Percentiles rank a stretch among this genome's conserved stretches.
Evolutionary conservation across 257 asterid species (phyloP).

Genomic region (Ballota nigra): DNA sequence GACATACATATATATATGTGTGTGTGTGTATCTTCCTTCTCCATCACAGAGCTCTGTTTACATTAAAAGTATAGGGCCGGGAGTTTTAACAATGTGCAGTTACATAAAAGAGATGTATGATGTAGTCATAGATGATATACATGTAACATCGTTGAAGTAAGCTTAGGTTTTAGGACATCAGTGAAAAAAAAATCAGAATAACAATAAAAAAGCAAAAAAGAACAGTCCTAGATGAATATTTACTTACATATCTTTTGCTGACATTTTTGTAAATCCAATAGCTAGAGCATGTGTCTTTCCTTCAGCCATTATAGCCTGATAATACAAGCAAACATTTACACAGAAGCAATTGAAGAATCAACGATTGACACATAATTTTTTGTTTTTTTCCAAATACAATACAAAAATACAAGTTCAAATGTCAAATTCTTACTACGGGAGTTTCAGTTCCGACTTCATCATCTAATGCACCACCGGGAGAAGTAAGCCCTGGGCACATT

Average conservation of each 20-base stretch:
- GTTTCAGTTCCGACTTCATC: slow-evolving; percentile 82
- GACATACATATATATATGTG: not conserved
- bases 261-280: slow-evolving; percentile 94
- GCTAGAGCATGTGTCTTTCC: slow-evolving; percentile 99
- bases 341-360: not conserved
- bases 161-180: slow-evolving; percentile 3
- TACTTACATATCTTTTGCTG: slow-evolving; percentile 93
- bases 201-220: not conserved
- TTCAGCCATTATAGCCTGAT: slow-evolving; percentile 98
- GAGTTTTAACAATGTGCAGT: not conserved
- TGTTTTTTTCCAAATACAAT: not conserved
- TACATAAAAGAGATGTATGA: not conserved
- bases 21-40: not conserved
- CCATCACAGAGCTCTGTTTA: not conserved
- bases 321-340: slow-evolving; percentile 14
- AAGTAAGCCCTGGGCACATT: slow-evolving; percentile 99
- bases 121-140: not conserved
- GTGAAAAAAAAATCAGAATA: not conserved
- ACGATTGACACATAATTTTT: slow-evolving; percentile 2
- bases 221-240: slow-evolving; percentile 9
- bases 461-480: slow-evolving; percentile 97
- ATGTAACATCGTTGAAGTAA: slow-evolving; percentile 8
- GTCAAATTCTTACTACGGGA: slow-evolving; percentile 66
- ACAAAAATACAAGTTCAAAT: slow-evolving; percentile 2
- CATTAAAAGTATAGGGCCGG: not conserved